phyloP scores from a whole-genome alignment of 2,329 filamentous ascomycete genomes.

The Madurella mycetomatis region DNA sequence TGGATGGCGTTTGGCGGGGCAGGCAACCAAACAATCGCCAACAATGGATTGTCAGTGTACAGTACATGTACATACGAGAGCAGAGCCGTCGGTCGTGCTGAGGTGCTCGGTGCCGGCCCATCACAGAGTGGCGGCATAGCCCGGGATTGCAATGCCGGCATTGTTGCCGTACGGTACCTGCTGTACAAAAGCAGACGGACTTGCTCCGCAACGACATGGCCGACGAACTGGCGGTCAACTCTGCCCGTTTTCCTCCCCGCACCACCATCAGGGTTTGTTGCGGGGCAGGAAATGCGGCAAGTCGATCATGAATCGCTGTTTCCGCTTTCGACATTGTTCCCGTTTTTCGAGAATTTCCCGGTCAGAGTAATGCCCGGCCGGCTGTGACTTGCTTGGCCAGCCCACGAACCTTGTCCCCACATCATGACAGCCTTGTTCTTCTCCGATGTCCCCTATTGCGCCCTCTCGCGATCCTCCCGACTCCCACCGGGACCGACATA shows the following conservation, averaged over 20 bases:
- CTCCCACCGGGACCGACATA: too few species aligned
- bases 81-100: too few species aligned
- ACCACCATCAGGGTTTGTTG: constrained; percentile 27
- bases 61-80: too few species aligned
- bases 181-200: too few species aligned
- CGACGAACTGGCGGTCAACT: constrained; percentile 19
- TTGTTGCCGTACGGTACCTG: not conserved
- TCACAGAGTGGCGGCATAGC: not conserved
- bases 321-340: constrained; percentile 13
- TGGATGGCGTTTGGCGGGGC: constrained; percentile 20
- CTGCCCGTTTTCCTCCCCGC: constrained; percentile 26
- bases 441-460: not conserved
- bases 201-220: not conserved
- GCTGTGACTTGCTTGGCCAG: constrained; percentile 4
- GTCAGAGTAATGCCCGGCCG: constrained; percentile 1
- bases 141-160: constrained; percentile 7
- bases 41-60: constrained; percentile 18
- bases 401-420: constrained; percentile 38
- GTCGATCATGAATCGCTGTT: constrained; percentile 26
- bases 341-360: constrained; percentile 1
- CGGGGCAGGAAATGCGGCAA: constrained; percentile 17
- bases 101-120: not conserved
- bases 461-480: not conserved
- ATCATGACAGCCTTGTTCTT: not conserved
- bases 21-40: constrained; percentile 20